Percentiles rank a stretch among this genome's conserved stretches.
Conservation (phyloP, 768 basidiomycete species). For the Boletus subcaerulescens region DNA sequence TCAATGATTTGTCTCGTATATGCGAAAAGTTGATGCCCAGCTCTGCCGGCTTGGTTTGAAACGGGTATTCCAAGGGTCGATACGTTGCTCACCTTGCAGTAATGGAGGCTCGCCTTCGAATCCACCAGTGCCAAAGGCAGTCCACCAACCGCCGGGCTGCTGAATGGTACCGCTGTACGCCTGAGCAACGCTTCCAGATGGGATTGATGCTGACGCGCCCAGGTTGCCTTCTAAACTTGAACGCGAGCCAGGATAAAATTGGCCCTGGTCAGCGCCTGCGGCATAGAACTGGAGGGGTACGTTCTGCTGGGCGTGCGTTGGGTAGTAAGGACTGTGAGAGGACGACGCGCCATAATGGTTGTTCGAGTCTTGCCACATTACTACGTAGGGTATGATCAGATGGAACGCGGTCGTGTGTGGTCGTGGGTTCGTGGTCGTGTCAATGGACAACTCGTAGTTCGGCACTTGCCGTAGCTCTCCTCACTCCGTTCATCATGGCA, state of each 20-base stretch:
- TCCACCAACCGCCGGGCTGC: slow-evolving; percentile 81
- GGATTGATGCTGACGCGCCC: slow-evolving; percentile 51
- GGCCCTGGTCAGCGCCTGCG: slow-evolving; percentile 52
- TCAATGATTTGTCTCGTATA: slow-evolving; percentile 89
- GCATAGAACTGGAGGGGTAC: slow-evolving; percentile 77
- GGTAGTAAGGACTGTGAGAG: slow-evolving; percentile 58
- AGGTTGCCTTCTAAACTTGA: slow-evolving; percentile 76
- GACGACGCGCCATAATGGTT: slow-evolving; percentile 58
- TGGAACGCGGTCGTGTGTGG: background rate
- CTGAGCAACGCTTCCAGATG: slow-evolving; percentile 42
- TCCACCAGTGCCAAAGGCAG: slow-evolving; percentile 92
- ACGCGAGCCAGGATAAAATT: slow-evolving; percentile 67
- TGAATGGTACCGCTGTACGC: slow-evolving; percentile 74
- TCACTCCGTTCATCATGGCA: slow-evolving; percentile 21
- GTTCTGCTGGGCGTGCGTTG: slow-evolving; percentile 44
- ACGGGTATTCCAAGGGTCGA: background rate
- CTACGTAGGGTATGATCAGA: background rate
- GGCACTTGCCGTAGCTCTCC: slow-evolving; percentile 27
- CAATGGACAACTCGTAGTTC: slow-evolving; percentile 3
- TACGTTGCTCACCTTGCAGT: slow-evolving; percentile 67
- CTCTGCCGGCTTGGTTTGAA: slow-evolving; percentile 47
- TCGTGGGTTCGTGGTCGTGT: slow-evolving; percentile 12
- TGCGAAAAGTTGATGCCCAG: slow-evolving; percentile 98
- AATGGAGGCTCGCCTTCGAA: slow-evolving; percentile 95
- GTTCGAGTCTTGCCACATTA: slow-evolving; percentile 76